Evolutionary conservation across 2,329 filamentous ascomycete genomes (phyloP), one percentile per base, ranked within the genome.

Genomic region (Amauroascus niger): DNA sequence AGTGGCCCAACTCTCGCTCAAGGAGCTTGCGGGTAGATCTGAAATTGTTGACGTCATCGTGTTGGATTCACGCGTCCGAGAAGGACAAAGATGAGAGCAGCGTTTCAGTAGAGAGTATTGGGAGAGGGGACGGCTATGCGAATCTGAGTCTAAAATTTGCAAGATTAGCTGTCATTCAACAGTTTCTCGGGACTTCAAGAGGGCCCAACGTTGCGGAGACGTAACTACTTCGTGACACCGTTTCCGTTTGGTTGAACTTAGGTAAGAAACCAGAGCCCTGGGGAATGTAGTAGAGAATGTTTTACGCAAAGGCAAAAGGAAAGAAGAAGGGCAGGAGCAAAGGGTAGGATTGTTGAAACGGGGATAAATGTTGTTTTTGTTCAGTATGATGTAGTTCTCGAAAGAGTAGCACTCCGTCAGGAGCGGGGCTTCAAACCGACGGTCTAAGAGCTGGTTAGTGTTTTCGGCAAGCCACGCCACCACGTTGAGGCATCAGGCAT

Each of bases 1-100:
- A 1, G 69, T 72, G 18, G 72, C 70, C 72, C 72, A 75, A 59
- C 72, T 74, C 52, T 74, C 72, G 53, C 70, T 71, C 55, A 75
- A 61, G 9, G 69, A 64, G 49, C 57, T 65, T 59, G 48, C 41
- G 2, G 61, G 57, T 28, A 63, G 62, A 9, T 67, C 64, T 13
- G 59, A 51, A 20, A 57, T 56, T 20, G 6, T 45, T 57, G 55
- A 57, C 55, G 55, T 57, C 55, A 57, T 57, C 41, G 48, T 53
- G 13, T 47, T 11, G 48, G 24, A 32, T 46, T 28, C 35, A 32
- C 32, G 16, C n/a, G 37, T 32, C 20, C 7, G 6, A 8, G 14
- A 13, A 40, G 16, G 22, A 39, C 18, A 35, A 45, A 28, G 39
- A 30, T n/a, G 41, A 46, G 33, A 39, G 18, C 16, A 13, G 6